phyloP scores from a whole-genome alignment of 345 rosid species.

The Abelmoschus esculentus region DNA sequence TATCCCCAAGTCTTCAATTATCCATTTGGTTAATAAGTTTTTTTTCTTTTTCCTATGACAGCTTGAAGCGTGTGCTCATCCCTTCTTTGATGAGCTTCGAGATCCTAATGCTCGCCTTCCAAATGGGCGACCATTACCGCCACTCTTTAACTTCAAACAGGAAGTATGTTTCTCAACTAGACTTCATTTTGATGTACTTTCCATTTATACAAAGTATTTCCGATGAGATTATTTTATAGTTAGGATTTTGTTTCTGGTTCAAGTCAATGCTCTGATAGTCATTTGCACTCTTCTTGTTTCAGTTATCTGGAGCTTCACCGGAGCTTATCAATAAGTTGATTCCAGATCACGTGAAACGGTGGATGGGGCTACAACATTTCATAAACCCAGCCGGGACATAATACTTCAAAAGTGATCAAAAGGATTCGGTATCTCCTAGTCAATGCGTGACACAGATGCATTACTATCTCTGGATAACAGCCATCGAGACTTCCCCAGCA shows the following conservation, averaged over 20 bases:
- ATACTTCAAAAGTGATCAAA: conserved; percentile 4
- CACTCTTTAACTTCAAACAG: conserved; percentile 61
- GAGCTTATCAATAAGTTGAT: conserved; percentile 79
- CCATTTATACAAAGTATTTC: not conserved
- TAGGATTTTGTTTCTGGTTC: not conserved
- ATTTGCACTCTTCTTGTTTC: conserved; percentile 14
- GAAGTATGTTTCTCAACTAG: conserved; percentile 36
- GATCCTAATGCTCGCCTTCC: conserved; percentile 55
- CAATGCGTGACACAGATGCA: conserved; percentile 21
- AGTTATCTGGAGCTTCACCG: conserved; percentile 63
- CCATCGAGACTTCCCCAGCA: conserved; percentile 28
- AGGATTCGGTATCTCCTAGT: conserved; percentile 18
- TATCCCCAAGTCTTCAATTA: not conserved
- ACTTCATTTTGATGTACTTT: not conserved
- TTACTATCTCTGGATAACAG: conserved; percentile 21
- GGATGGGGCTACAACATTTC: conserved; percentile 62
- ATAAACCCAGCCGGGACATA: conserved; percentile 67
- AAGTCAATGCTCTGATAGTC: not conserved
- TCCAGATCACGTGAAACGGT: conserved; percentile 76
- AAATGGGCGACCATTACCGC: conserved; percentile 50
- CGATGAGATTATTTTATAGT: not conserved
- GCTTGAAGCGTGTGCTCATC: conserved; percentile 67
- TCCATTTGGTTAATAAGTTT: not conserved
- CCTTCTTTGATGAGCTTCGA: conserved; percentile 61
- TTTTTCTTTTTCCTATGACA: conserved; percentile 13